These are phyloP conservation scores for Boletus insuetus DNA, from an alignment of 768 basidiomycete genomes.

Conservation along the genomic window DNA sequence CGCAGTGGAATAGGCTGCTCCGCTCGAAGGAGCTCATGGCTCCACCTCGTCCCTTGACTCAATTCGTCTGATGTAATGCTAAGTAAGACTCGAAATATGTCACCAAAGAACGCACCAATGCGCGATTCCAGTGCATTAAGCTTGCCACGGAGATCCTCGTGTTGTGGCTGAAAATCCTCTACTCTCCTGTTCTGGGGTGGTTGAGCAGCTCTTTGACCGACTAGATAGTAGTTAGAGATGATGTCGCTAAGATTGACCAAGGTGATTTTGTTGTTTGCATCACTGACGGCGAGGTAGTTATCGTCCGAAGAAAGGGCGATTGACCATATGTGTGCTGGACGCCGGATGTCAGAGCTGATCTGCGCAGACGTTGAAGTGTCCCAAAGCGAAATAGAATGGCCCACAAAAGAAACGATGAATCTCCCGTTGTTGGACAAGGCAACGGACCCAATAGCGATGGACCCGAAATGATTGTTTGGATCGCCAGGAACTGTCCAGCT, in stretches of 20 bases:
- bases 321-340: background rate
- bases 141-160: too few relatives aligned
- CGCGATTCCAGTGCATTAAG: background rate
- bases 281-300: background rate
- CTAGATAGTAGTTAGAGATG: background rate
- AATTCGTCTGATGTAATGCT: background rate
- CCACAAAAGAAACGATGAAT: background rate
- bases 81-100: background rate
- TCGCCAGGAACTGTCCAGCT: background rate
- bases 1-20: background rate
- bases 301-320: conserved; percentile 3
- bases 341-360: background rate
- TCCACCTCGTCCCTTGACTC: too few relatives aligned
- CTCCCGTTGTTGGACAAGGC: background rate
- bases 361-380: background rate
- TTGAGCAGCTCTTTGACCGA: too few relatives aligned
- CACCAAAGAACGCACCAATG: background rate
- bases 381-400: background rate
- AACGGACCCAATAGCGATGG: background rate
- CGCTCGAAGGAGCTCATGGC: too few relatives aligned
- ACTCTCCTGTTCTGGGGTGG: too few relatives aligned
- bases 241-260: background rate
- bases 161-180: background rate
- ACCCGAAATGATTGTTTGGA: background rate
- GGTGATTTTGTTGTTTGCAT: background rate